Base-by-base conservation (phyloP, 495 filamentous ascomycete species). In the Aspergillus sparsus region DNA sequence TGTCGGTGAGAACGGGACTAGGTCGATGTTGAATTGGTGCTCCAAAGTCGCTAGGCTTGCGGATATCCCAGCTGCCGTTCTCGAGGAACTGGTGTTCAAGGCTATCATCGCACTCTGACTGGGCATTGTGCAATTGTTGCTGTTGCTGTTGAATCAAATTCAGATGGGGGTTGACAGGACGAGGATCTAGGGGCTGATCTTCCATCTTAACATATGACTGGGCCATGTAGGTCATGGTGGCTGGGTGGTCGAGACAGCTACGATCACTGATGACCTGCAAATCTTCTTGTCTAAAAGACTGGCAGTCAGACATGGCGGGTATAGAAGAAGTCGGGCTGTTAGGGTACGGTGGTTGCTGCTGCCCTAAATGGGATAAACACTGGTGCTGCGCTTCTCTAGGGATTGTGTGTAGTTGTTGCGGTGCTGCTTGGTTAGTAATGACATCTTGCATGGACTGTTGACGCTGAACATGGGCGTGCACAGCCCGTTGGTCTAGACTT, bases 301-400 rank as follows among this genome's bases (percentile, higher is more conserved):
- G 68, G 55, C 64, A 69, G 15, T 71, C 66, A 39, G 66, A 33
- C 47, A 68, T 64, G 18, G 66, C 62, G 13, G 68, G 55, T 46
- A 66, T 59, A n/a, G 61, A 44, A n/a, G 61, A 44, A 5, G 66
- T 55, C 8, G 68, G 53, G 39, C 67, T 67, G 45, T 73, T 70
- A 37, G 56, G 36, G 35, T 62, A 67, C 62, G 71, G 62, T 61
- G 73, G 73, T 84, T 84, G 82, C 83, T 82, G 86, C 85, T 78
- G 21, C 78, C 78, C 75, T 80, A 77, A 49, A 32, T 46, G 37
- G 73, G 44, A 47, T 10, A 16, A 5, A 15, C 68, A 68, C 60
- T 89, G 87, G 81, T 88, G 85, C 83, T 89, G 89, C 82, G 83
- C 77, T 85, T 87, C 86, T 84, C 83, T 87, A 80, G 87, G 74